A percentile compares a stretch with the other conserved stretches of the same genome.
Evolutionary conservation across 352 stramenopile genomes (phyloP).

Genomic region (Phytophthora capsici): DNA sequence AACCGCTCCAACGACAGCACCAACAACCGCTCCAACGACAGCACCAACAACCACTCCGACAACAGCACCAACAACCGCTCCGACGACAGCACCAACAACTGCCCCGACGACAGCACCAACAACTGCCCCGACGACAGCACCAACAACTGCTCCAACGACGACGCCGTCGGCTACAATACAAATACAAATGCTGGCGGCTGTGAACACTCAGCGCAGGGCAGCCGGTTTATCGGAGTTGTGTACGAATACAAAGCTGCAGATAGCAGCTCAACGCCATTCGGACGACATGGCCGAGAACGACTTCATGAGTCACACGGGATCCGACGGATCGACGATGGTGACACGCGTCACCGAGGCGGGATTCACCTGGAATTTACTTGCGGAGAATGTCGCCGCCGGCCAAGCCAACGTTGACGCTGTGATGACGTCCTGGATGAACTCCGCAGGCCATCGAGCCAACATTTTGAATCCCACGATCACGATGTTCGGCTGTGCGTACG

Average conservation of each 20-base stretch:
- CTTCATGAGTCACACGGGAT: conserved; percentile 55
- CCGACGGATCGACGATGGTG: conserved; percentile 40
- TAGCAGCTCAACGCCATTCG: conserved; percentile 30
- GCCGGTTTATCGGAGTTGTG: conserved; percentile 37
- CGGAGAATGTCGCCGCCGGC: conserved; percentile 55
- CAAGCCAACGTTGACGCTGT: conserved; percentile 37
- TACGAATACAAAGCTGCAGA: conserved; percentile 37
- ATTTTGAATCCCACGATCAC: conserved; percentile 33
- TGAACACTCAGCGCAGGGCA: conserved; percentile 50
- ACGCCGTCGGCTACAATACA: conserved; percentile 35
- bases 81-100: conserved; percentile 32
- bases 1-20: too few species aligned
- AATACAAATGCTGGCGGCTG: conserved; percentile 43
- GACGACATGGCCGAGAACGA: conserved; percentile 50
- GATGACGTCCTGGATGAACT: conserved; percentile 50
- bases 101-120: conserved; percentile 5
- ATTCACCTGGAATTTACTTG: conserved; percentile 47
- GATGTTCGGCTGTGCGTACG: conserved; percentile 49
- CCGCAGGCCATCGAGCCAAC: conserved; percentile 31
- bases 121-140: conserved; percentile 1
- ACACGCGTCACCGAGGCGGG: conserved; percentile 40
- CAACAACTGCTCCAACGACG: conserved; percentile 36
- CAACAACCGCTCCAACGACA: too few species aligned
- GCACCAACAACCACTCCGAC: conserved; percentile 31
- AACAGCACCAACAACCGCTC: conserved; percentile 18